Conservation (phyloP, 2,329 filamentous ascomycete species). For the Onygenales sp. region DNA sequence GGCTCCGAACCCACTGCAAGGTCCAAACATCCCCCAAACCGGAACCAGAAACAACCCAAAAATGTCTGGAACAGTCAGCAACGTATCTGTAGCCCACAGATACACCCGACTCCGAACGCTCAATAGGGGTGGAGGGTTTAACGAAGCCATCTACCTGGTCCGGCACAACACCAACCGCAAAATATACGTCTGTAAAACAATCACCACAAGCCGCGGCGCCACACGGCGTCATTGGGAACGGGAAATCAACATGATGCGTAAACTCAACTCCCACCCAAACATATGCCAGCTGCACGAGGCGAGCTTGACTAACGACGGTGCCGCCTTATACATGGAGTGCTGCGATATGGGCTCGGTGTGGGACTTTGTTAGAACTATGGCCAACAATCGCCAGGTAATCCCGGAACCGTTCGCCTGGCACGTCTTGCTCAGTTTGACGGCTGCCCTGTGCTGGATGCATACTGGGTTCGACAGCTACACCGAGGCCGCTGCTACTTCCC, state of each 20-base stretch:
- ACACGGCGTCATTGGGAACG: too few relatives aligned
- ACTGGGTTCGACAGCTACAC: slow-evolving; percentile 5
- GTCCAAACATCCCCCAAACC: too few relatives aligned
- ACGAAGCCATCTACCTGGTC: neutral
- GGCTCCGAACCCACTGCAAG: too few relatives aligned
- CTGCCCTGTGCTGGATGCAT: slow-evolving; percentile 12
- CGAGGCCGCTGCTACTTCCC: neutral
- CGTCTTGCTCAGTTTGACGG: slow-evolving; percentile 7
- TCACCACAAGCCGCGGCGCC: too few relatives aligned
- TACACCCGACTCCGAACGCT: too few relatives aligned
- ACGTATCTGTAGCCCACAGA: too few relatives aligned
- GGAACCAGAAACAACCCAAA: too few relatives aligned
- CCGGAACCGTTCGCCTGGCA: slow-evolving; percentile 11
- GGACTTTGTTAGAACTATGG: slow-evolving; percentile 6
- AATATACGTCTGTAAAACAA: too few relatives aligned
- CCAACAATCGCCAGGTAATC: neutral
- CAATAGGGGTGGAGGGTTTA: neutral
- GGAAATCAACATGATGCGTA: too few relatives aligned
- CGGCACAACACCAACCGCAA: neutral
- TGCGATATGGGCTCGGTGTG: slow-evolving; percentile 11
- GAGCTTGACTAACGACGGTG: neutral
- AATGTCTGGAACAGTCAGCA: too few relatives aligned
- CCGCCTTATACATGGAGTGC: slow-evolving; percentile 13
- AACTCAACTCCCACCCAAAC: too few relatives aligned
- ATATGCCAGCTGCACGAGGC: too few relatives aligned